These are phyloP conservation scores for Pythium aquatile DNA, from an alignment of 352 stramenopile genomes.

Conservation along the genomic window DNA sequence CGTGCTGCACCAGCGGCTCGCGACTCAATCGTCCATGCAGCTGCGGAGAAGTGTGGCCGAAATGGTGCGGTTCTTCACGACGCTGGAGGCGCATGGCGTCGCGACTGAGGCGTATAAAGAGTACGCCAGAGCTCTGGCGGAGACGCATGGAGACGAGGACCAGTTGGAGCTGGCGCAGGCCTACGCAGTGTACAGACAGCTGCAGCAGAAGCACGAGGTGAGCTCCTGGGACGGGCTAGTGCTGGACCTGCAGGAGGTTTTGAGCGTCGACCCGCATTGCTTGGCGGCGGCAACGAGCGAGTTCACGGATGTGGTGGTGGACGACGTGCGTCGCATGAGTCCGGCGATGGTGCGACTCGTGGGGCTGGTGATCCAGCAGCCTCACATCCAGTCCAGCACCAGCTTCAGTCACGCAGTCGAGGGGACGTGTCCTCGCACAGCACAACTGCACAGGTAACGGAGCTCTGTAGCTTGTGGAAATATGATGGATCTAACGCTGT, in stretches of 20 bases:
- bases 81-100: conserved; percentile 63
- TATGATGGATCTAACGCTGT: not conserved
- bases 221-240: conserved; percentile 71
- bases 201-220: conserved; percentile 51
- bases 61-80: conserved; percentile 65
- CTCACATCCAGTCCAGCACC: conserved; percentile 45
- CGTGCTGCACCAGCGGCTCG: conserved; percentile 36
- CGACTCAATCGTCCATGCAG: conserved; percentile 46
- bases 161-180: conserved; percentile 41
- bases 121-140: conserved; percentile 24
- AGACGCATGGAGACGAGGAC: conserved; percentile 4
- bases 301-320: conserved; percentile 71
- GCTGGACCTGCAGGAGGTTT: conserved; percentile 42
- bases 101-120: conserved; percentile 38
- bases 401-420: conserved; percentile 50
- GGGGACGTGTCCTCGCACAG: conserved; percentile 32
- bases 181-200: conserved; percentile 50
- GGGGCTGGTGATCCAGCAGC: conserved; percentile 35
- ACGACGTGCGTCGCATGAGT: conserved; percentile 67
- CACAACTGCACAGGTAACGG: conserved; percentile 32
- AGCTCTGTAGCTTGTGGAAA: not conserved
- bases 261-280: conserved; percentile 18
- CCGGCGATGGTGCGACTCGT: conserved; percentile 62
- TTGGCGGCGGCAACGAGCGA: conserved; percentile 19
- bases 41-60: conserved; percentile 53